A percentile compares a stretch with the other conserved stretches of the same genome.
phyloP scores from a whole-genome alignment of 345 rosid genomes.

The Boechera divaricarpa region DNA sequence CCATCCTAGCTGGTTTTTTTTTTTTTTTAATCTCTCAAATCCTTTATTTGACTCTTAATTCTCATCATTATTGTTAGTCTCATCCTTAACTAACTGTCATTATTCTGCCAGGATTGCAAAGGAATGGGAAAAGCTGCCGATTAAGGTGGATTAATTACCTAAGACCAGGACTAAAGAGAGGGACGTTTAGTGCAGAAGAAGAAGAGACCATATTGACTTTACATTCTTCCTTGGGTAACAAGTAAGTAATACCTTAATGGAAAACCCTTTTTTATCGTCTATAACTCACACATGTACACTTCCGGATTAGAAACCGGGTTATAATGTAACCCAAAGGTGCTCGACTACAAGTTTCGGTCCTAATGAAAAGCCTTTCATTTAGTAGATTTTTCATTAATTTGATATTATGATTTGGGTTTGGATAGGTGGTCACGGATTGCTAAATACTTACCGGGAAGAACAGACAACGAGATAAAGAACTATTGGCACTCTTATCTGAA shows the following conservation, averaged over 20 bases:
- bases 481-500: constrained; percentile 90
- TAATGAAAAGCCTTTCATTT: not conserved
- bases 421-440: constrained; percentile 93
- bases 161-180: constrained; percentile 87
- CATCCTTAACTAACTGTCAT: not conserved
- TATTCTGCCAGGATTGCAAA: constrained; percentile 65
- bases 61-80: not conserved
- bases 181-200: constrained; percentile 63
- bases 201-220: constrained; percentile 71
- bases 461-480: constrained; percentile 94
- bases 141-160: constrained; percentile 94
- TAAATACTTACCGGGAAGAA: constrained; percentile 87
- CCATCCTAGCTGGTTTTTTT: constrained; percentile 75
- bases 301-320: not conserved
- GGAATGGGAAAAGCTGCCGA: constrained; percentile 96
- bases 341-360: not conserved
- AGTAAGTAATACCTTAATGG: constrained; percentile 52
- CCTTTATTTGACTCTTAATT: not conserved
- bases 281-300: not conserved
- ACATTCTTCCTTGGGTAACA: constrained; percentile 87
- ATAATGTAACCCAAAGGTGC: not conserved
- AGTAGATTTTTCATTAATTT: not conserved
- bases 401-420: not conserved
- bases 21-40: not conserved
- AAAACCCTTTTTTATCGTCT: not conserved